Conservation (phyloP, 2,329 filamentous ascomycete species). For the Trichoderma guizhouense region DNA sequence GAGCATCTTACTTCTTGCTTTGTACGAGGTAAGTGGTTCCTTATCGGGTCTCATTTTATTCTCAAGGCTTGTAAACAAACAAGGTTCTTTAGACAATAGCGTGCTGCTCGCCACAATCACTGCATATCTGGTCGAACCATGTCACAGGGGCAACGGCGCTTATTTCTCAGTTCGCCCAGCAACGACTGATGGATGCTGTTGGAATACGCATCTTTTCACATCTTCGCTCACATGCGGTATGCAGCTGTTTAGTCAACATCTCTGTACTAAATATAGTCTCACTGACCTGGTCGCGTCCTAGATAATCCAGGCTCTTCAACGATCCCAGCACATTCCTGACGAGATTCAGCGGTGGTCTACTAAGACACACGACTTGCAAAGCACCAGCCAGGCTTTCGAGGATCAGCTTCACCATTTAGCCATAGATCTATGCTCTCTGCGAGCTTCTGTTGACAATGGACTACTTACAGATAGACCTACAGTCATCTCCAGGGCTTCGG, state of each 20-base stretch:
- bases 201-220: background rate
- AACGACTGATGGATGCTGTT: background rate
- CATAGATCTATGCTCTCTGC: background rate
- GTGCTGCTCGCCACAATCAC: background rate
- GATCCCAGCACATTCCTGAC: background rate
- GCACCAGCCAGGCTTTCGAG: background rate
- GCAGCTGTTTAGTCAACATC: background rate
- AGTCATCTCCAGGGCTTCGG: background rate
- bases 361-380: background rate
- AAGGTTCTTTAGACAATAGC: background rate
- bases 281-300: background rate
- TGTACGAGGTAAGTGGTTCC: background rate
- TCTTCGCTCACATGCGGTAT: background rate
- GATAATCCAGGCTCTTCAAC: background rate
- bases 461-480: background rate
- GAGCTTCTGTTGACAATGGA: background rate
- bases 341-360: background rate
- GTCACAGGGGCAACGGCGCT: background rate
- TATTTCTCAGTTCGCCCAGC: background rate
- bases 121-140: background rate
- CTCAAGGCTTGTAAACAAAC: background rate
- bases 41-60: background rate
- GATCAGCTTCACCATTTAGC: background rate
- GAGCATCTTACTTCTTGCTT: background rate
- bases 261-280: background rate